Conservation (phyloP, 208 protist genomes). For the Crithidia mellificae region DNA sequence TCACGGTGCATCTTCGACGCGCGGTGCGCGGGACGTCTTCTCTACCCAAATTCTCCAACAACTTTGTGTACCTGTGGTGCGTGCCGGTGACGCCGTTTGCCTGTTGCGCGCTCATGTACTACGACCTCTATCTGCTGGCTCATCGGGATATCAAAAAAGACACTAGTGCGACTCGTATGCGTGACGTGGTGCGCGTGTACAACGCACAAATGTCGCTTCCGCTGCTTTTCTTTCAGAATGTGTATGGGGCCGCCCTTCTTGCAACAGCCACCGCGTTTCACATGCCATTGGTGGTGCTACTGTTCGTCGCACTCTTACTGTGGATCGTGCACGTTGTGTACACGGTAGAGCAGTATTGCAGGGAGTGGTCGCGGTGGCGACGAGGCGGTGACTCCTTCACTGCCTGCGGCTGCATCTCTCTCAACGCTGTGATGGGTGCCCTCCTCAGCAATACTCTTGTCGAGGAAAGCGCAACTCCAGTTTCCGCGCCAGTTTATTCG, state of each 20-base stretch:
- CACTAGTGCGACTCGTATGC: constrained; percentile 8
- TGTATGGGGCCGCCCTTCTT: constrained; percentile 52
- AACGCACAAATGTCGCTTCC: constrained; percentile 52
- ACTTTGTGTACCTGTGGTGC: constrained; percentile 58
- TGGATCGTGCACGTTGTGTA: constrained; percentile 42
- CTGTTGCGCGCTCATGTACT: constrained; percentile 57
- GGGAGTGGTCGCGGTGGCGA: constrained; percentile 42
- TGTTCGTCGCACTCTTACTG: constrained; percentile 49
- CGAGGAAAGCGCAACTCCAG: neutral
- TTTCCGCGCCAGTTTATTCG: neutral
- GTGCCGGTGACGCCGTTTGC: constrained; percentile 61
- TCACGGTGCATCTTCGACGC: constrained; percentile 39
- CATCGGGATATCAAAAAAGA: constrained; percentile 4
- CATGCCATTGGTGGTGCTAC: constrained; percentile 55
- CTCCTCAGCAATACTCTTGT: constrained; percentile 12
- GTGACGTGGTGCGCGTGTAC: constrained; percentile 51
- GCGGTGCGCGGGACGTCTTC: constrained; percentile 20
- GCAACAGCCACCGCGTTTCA: constrained; percentile 56
- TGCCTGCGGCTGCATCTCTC: constrained; percentile 14
- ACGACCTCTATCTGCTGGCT: constrained; percentile 44
- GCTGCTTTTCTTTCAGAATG: constrained; percentile 59
- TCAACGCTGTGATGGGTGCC: constrained; percentile 31
- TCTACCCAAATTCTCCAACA: constrained; percentile 34
- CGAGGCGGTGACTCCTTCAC: constrained; percentile 13
- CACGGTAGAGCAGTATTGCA: constrained; percentile 41